Percentiles rank a stretch among this genome's conserved stretches.
Evolutionary conservation across 768 basidiomycete species (phyloP).

Genomic region (Chalciporus chontae): DNA sequence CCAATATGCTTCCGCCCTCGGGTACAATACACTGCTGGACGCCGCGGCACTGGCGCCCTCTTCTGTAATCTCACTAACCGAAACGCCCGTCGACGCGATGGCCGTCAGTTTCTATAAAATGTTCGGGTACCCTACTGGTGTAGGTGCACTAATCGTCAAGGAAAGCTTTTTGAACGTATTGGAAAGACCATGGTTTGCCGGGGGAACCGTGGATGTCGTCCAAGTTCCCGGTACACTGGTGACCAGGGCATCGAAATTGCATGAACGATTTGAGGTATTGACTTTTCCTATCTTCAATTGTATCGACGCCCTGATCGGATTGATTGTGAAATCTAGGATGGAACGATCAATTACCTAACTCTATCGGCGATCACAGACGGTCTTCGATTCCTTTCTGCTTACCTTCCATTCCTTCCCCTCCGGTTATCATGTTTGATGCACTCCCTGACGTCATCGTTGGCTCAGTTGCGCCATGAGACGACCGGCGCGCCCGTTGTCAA

Average conservation of each 20-base stretch:
- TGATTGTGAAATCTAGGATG: constrained; percentile 51
- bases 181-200: constrained; percentile 80
- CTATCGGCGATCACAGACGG: constrained; percentile 78
- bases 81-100: constrained; percentile 75
- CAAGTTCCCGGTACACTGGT: constrained; percentile 75
- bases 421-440: constrained; percentile 68
- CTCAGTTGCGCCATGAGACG: constrained; percentile 56
- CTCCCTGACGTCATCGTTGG: constrained; percentile 55
- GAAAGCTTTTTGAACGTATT: constrained; percentile 60
- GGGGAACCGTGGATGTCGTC: constrained; percentile 78
- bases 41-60: constrained; percentile 80
- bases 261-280: constrained; percentile 77
- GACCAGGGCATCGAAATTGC: constrained; percentile 52
- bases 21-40: constrained; percentile 75
- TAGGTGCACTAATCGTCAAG: constrained; percentile 75
- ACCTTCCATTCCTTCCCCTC: constrained; percentile 74
- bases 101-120: constrained; percentile 87
- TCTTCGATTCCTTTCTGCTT: constrained; percentile 70
- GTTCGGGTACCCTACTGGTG: constrained; percentile 85
- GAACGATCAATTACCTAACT: constrained; percentile 79
- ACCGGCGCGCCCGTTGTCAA: constrained; percentile 59
- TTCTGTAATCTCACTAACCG: constrained; percentile 59
- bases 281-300: background rate
- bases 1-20: constrained; percentile 59
- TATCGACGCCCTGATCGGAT: background rate